Base-by-base conservation (phyloP, 176 grass and related monocot genomes). In the Avena insularis region DNA sequence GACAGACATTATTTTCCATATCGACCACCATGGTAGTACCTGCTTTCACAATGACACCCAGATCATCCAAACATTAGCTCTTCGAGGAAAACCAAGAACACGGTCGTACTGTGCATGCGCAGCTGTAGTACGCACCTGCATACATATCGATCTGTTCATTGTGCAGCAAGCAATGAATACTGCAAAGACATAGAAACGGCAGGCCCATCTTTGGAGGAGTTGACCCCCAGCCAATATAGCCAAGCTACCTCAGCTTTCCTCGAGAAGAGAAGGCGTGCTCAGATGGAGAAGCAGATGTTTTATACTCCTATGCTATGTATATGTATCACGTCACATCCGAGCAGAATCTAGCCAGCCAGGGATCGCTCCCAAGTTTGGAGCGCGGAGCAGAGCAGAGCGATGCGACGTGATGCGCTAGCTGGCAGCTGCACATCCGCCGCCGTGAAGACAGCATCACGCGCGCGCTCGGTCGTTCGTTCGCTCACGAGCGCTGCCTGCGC, bases 181-280 rank as follows among this genome's bases (percentile, higher is more conserved):
- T 48, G 20, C 70, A 19, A 81, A 11, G 3, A 0, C 14, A 65
- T 45, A 47, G n/a, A 50, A 27, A 62, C 23, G 70, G 82, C 71
- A 58, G 82, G 82, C 57, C 83, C 83, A 85, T 85, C 58, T 85
- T 85, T 76, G 19, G 70, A 65, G 83, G 84, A 90, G 88, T 61
- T 64, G 84, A 90, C 79, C 61, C 9, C 4, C 11, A 19, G 20
- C 67, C 29, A 29, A 84, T 19, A 12, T 25, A 64, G 20, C 54
- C 14, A 9, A 48, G 46, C 36, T 19, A 35, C 33, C 33, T 35
- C 33, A 36, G 40, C 17, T 23, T 17, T 8, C 25, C 75, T 36
- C 51, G n/a, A 61, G 43, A 45, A 36, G n/a, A 65, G 86, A 36
- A 65, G 21, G 33, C 33, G 33, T 35, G 33, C 33, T 35, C 33